phyloP scores from a whole-genome alignment of 2,329 filamentous ascomycete genomes.

The Sordariomycetes sp. region DNA sequence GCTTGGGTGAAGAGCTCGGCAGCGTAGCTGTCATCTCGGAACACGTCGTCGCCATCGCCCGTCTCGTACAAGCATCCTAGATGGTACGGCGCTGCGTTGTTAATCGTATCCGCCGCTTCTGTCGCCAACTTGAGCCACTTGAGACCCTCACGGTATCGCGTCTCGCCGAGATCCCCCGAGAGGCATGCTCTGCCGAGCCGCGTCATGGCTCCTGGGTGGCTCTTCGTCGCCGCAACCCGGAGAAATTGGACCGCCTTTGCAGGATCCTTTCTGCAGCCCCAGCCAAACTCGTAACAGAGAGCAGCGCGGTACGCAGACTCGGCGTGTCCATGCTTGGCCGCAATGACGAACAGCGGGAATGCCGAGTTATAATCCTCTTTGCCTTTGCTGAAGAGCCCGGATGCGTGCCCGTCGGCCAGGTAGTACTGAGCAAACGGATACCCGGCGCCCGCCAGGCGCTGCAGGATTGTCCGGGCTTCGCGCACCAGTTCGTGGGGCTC shows the following conservation, averaged over 20 bases:
- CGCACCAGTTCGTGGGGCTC: constrained; percentile 57
- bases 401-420: constrained; percentile 85
- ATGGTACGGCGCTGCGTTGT: constrained; percentile 87
- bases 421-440: constrained; percentile 99
- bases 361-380: constrained; percentile 85
- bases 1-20: constrained; percentile 91
- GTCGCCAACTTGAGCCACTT: constrained; percentile 94
- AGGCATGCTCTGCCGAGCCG: constrained; percentile 84
- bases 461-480: constrained; percentile 82
- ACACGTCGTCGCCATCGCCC: constrained; percentile 89
- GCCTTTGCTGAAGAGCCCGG: constrained; percentile 88
- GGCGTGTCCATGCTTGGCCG: constrained; percentile 92
- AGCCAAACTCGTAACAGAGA: constrained; percentile 95
- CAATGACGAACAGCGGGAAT: constrained; percentile 83
- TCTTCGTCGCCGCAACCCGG: constrained; percentile 78
- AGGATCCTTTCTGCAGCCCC: constrained; percentile 84
- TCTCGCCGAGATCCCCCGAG: constrained; percentile 76
- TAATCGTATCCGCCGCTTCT: constrained; percentile 80
- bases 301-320: constrained; percentile 90
- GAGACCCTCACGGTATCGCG: constrained; percentile 77
- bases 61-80: constrained; percentile 79
- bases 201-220: constrained; percentile 89
- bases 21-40: constrained; percentile 80
- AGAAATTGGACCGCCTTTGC: constrained; percentile 91
- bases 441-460: constrained; percentile 71